phyloP scores from a whole-genome alignment of 257 asterid genomes.

The Solanum rostratum region DNA sequence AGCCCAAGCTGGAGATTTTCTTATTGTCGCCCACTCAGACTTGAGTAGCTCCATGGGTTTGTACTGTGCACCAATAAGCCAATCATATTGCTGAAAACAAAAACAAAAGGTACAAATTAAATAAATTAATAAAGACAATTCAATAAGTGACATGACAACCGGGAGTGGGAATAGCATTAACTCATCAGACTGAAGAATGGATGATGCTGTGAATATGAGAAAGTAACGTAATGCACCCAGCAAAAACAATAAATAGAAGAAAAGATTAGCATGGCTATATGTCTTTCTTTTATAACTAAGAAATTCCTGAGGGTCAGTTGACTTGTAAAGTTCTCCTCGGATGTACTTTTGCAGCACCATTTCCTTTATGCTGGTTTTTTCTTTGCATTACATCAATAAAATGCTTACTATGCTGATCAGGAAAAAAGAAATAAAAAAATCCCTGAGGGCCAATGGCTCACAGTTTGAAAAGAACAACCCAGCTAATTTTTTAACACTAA shows the following conservation, averaged over 20 bases:
- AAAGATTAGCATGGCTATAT: not conserved
- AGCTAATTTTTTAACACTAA: not conserved
- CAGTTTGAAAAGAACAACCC: not conserved
- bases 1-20: slow-evolving; percentile 94
- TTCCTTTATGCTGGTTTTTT: not conserved
- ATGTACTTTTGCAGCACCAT: not conserved
- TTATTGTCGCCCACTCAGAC: slow-evolving; percentile 81
- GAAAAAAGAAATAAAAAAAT: not conserved
- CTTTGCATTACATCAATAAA: not conserved
- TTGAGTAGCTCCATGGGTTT: slow-evolving; percentile 84
- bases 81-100: slow-evolving; percentile 78
- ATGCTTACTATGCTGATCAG: not conserved
- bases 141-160: not conserved
- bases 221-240: not conserved
- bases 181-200: not conserved
- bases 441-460: not conserved
- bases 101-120: not conserved
- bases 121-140: not conserved
- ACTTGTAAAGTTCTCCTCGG: not conserved
- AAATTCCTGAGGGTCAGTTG: not conserved
- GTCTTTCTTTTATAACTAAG: not conserved
- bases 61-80: slow-evolving; percentile 95
- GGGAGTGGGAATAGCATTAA: not conserved
- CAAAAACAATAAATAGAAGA: not conserved
- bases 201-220: not conserved